phyloP scores from a whole-genome alignment of 1,284 basidiomycete species.

The Apiotrichum mycotoxinovorans region DNA sequence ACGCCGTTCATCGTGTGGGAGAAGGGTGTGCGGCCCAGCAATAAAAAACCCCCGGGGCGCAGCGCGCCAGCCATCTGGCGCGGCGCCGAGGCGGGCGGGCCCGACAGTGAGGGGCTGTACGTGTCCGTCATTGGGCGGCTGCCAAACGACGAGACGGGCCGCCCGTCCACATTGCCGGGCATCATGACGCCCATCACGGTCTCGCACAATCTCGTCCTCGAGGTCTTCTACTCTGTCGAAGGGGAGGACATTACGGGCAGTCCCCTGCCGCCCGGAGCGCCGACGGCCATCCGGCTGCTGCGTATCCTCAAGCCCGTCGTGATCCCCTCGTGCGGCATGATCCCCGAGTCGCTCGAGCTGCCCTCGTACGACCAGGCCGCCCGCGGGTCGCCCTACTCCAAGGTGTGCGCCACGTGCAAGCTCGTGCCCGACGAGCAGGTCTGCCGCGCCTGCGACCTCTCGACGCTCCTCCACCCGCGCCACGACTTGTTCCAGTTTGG shows the following conservation, averaged over 20 bases:
- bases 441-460: constrained; percentile 20
- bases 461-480: constrained; percentile 15
- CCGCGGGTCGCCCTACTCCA: too few species aligned
- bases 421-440: constrained; percentile 10
- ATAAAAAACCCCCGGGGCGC: constrained; percentile 2
- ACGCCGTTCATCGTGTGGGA: constrained; percentile 21
- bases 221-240: constrained; percentile 39
- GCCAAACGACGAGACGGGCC: constrained; percentile 34
- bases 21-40: constrained; percentile 18
- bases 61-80: constrained; percentile 31
- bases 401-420: constrained; percentile 14
- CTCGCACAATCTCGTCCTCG: constrained; percentile 31
- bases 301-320: constrained; percentile 9
- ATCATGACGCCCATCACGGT: constrained; percentile 39
- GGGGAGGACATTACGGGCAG: constrained; percentile 28
- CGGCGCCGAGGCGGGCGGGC: constrained; percentile 18
- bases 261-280: neutral
- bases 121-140: constrained; percentile 24
- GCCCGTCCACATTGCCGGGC: constrained; percentile 34
- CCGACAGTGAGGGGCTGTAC: constrained; percentile 13
- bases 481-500: constrained; percentile 22
- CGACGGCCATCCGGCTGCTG: constrained; percentile 9
- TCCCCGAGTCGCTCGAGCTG: constrained; percentile 9
- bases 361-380: neutral
- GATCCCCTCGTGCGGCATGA: constrained; percentile 16